Conservation (phyloP, 331 rosid species). For the Acacia concinna region DNA sequence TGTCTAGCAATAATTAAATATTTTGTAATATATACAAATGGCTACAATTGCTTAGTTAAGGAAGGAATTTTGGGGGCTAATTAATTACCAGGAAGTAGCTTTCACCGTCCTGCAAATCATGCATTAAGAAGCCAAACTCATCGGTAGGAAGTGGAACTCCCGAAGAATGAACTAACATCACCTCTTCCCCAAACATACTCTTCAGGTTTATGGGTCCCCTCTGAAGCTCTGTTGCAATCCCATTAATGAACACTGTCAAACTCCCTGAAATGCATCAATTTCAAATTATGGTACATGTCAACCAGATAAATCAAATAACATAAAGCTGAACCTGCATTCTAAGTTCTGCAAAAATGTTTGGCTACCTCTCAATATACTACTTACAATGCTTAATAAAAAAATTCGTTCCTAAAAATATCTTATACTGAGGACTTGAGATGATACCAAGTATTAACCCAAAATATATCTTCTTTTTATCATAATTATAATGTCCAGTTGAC, state of each 20-base stretch:
- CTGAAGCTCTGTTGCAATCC: constrained; percentile 70
- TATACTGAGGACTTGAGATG: no score
- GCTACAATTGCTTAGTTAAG: no score
- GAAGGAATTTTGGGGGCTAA: not conserved
- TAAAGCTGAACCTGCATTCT: not conserved
- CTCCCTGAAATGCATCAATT: constrained; percentile 37
- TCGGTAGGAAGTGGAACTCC: constrained; percentile 71
- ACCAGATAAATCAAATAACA: not conserved
- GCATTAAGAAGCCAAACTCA: constrained; percentile 69
- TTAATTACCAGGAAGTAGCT: constrained; percentile 75
- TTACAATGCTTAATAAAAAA: no score
- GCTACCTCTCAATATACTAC: no score
- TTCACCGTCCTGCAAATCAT: constrained; percentile 75
- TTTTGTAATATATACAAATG: no score
- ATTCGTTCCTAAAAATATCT: no score
- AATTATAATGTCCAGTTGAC: no score
- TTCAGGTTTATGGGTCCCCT: constrained; percentile 68
- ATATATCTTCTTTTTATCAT: no score
- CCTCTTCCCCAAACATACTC: constrained; percentile 67
- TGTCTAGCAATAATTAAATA: not conserved
- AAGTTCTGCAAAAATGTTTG: not conserved
- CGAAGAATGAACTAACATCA: constrained; percentile 76
- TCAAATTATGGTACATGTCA: not conserved
- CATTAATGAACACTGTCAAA: constrained; percentile 81
- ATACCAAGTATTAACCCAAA: no score